These are phyloP conservation scores for Stachybotrys echinatus DNA, from an alignment of 2,329 filamentous ascomycete species.

Conservation along the genomic window DNA sequence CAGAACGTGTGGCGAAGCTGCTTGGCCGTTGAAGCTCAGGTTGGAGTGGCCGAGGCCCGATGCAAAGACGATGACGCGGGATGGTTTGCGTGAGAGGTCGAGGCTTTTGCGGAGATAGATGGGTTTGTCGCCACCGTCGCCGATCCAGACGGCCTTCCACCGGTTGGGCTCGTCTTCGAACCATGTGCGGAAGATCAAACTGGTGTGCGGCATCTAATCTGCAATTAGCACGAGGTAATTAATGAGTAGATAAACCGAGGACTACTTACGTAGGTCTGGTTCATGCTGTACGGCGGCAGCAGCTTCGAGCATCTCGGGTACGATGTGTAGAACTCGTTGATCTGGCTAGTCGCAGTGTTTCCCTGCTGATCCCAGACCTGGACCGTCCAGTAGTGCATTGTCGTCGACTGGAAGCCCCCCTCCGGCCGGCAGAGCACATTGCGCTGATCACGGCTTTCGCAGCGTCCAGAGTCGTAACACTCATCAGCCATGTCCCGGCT, in stretches of 20 bases:
- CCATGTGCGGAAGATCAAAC: slow-evolving; percentile 34
- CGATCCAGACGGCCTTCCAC: slow-evolving; percentile 35
- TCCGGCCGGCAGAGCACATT: slow-evolving; percentile 16
- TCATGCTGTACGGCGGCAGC: slow-evolving; percentile 34
- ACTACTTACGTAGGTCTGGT: slow-evolving; percentile 27
- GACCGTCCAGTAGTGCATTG: slow-evolving; percentile 28
- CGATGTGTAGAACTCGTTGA: slow-evolving; percentile 31
- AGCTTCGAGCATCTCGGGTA: slow-evolving; percentile 27
- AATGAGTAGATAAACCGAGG: background rate
- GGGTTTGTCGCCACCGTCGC: slow-evolving; percentile 31
- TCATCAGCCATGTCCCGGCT: background rate
- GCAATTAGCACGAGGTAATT: background rate
- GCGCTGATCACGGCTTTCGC: slow-evolving; percentile 13
- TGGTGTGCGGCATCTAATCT: slow-evolving; percentile 31
- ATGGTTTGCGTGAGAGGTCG: slow-evolving; percentile 19
- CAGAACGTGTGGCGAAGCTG: slow-evolving; percentile 26
- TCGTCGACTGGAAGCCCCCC: slow-evolving; percentile 27
- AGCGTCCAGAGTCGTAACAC: slow-evolving; percentile 12
- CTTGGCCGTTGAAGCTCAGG: slow-evolving; percentile 26
- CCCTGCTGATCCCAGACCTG: slow-evolving; percentile 29
- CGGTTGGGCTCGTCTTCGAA: slow-evolving; percentile 32
- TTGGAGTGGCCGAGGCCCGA: slow-evolving; percentile 35
- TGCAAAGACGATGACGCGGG: slow-evolving; percentile 27
- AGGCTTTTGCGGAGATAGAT: slow-evolving; percentile 30
- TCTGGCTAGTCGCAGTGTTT: slow-evolving; percentile 12